Base-by-base conservation (phyloP, 345 rosid species). In the Carallia brachiata region DNA sequence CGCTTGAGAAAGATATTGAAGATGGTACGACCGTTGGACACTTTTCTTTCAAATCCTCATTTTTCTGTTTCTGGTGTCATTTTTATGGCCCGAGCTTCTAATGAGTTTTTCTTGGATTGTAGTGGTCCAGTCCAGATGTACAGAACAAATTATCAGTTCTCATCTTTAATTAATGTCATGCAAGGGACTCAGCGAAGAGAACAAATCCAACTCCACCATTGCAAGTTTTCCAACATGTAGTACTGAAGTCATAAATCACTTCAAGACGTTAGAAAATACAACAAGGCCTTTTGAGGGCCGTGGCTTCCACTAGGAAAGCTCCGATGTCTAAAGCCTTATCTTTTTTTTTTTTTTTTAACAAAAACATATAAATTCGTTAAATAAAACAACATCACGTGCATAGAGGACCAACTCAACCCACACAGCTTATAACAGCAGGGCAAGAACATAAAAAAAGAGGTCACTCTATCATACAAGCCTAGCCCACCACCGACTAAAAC, bases 31-130 rank as follows among this genome's bases (percentile, higher is more conserved):
- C 93, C 97, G 1, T 90, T 63, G 77, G 97, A 94, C 72, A 30
- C 89, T 58, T 87, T 94, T 62, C 93, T 87, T 50, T 88, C 90
- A 16, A 79, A 84, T 79, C 97, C 98, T 66, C 93, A 83, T 55
- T 71, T 86, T 72, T 84, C 96, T 15, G 90, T 85, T 34, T 83
- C 92, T 15, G 90, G 87, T 32, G 81, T 84, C 69, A 80, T 90
- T 47, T 97, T 96, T 88, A 84, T 79, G 4, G 13, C 60, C 31
- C 71, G 36, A 36, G 5, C 30, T 70, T 52, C 28, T n/a, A 12
- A 27, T 15, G 4, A 12, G 15, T 50, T 72, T 23, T 61, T 63
- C 5, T 36, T 5, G 36, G 31, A 39, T 53, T 12, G 32, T 60
- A 1, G 4, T 39, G 3, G 3, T 12, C 10, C 37, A 23, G 23